Conservation (phyloP, 176 grass and related monocot species). For the Oryza punctata region DNA sequence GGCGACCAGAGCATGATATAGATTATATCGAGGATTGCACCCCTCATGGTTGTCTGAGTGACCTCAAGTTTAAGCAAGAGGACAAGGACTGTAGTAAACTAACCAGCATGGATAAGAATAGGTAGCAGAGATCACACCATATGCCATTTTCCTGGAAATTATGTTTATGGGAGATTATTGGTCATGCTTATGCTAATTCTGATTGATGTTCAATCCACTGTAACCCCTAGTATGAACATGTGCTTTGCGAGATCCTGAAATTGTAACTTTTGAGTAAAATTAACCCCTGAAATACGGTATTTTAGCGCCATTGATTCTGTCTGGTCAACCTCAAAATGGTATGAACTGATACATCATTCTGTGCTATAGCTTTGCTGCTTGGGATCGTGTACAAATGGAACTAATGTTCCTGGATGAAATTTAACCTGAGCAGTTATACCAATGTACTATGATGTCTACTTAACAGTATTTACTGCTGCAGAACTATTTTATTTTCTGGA, state of each 20-base stretch:
- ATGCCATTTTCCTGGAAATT: background rate
- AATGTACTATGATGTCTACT: too few species aligned
- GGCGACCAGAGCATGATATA: constrained; percentile 39
- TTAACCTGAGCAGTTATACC: background rate
- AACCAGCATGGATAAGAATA: constrained; percentile 26
- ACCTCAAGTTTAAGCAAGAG: constrained; percentile 45
- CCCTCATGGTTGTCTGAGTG: constrained; percentile 24
- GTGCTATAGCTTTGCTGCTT: background rate
- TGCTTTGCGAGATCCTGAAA: background rate
- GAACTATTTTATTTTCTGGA: too few species aligned
- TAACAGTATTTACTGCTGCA: too few species aligned
- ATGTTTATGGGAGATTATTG: background rate
- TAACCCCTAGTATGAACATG: background rate
- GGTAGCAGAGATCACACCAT: background rate
- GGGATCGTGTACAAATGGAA: background rate
- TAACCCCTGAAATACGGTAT: background rate
- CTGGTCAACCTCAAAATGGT: background rate
- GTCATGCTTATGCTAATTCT: constrained; percentile 1
- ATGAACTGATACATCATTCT: background rate
- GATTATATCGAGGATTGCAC: constrained; percentile 49
- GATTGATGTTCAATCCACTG: background rate
- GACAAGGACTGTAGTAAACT: constrained; percentile 24
- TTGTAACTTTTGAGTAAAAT: constrained; percentile 21
- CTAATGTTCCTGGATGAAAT: background rate
- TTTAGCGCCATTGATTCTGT: background rate